Evolutionary conservation across 2,329 filamentous ascomycete genomes (phyloP), one percentile per base, ranked within the genome.

Genomic region (Emydomyces testavorans): DNA sequence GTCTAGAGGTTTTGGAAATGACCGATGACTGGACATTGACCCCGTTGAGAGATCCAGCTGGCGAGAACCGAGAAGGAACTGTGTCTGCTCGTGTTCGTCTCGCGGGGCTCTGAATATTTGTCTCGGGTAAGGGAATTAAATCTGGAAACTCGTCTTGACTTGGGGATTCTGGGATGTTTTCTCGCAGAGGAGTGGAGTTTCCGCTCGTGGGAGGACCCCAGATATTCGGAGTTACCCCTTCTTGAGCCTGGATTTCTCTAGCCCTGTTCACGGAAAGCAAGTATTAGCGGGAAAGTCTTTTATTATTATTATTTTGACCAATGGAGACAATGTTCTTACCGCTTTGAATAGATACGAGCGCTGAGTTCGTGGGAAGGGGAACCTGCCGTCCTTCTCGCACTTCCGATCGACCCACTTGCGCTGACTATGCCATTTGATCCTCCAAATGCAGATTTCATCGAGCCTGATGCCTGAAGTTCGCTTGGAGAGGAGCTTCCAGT

Each of bases 181-280:
- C 92, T 61, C 92, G 86, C 44, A 98, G 77, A 57, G 92, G 92
- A 35, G 90, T 95, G 16, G 90, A 95, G 66, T 94, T 90, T 55
- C 90, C 92, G 65, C 90, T 95, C 48, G 90, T 94, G 41, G 92
- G 90, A 56, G 92, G 90, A 8, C 92, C 88, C 92, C 92, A 96
- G 36, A 83, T 82, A 61, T 82, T 65, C 78, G 75, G 61, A 74
- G 82, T 63, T 73, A 94, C 75, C 44, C 89, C 89, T 76, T 96
- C 90, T 70, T 95, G 89, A 47, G 89, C 89, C 71, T 96, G 90
- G 53, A 96, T 95, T 68, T 98, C 92, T 65, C 92, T 79, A 56
- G 92, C 89, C 63, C 90, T 94, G 60, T 49, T 41, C 31, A 45
- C 18, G 45, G 41, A 46, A 20, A 40, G 34, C n/a, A 28, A 34